Conservation (phyloP, 2,329 filamentous ascomycete genomes). For the Ophiostoma triangulosporum region DNA sequence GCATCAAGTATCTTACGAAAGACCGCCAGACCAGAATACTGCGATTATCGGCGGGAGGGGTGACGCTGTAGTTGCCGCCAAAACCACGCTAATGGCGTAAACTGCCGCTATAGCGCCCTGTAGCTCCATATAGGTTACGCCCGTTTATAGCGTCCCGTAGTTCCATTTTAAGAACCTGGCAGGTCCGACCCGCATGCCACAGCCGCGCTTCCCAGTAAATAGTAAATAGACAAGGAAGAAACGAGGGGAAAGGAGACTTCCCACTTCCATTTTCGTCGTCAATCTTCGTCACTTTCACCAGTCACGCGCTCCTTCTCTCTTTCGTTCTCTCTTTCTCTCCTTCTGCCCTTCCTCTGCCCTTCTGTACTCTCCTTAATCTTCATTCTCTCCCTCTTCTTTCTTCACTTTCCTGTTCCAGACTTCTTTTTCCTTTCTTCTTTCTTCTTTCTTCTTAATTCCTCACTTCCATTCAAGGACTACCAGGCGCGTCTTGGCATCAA, state of each 20-base stretch:
- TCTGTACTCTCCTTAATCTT: too few species aligned
- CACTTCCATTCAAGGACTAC: too few species aligned
- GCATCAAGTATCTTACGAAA: too few species aligned
- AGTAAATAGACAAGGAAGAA: not conserved
- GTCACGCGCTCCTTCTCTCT: not conserved
- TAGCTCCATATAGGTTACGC: too few species aligned
- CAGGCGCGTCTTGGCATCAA: not conserved
- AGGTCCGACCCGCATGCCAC: slow-evolving; percentile 6
- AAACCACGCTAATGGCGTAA: slow-evolving; percentile 5
- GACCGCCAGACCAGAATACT: too few species aligned
- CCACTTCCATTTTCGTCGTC: not conserved
- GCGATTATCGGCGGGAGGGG: too few species aligned
- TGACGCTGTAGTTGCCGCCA: too few species aligned
- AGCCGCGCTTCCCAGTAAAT: slow-evolving; percentile 5
- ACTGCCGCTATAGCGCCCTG: slow-evolving; percentile 1
- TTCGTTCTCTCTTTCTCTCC: not conserved
- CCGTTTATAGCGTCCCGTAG: not conserved
- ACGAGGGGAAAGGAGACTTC: not conserved
- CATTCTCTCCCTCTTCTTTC: not conserved
- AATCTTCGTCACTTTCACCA: not conserved
- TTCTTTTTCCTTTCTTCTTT: not conserved
- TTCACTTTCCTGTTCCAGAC: not conserved
- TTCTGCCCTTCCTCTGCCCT: not conserved
- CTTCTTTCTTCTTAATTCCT: too few species aligned
- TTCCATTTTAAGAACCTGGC: not conserved